A percentile compares a stretch with the other conserved stretches of the same genome.
phyloP scores from a whole-genome alignment of 2,329 filamentous ascomycete genomes.

The Ceratocystis ficicola region DNA sequence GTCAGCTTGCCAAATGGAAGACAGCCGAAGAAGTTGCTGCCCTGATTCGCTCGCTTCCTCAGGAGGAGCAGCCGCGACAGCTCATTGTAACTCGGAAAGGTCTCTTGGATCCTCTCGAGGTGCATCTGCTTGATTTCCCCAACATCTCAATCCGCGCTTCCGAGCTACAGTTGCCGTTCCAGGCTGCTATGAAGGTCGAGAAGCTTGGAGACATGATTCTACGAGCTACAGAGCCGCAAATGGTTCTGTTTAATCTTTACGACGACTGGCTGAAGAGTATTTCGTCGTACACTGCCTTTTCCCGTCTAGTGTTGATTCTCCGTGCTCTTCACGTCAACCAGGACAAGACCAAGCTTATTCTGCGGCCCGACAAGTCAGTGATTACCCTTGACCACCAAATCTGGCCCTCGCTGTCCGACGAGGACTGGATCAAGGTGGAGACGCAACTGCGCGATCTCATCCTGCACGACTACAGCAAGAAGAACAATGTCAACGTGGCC shows the following conservation, averaged over 20 bases:
- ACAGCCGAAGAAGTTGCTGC: slow-evolving; percentile 99
- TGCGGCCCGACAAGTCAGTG: slow-evolving; percentile 93
- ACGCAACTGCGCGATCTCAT: slow-evolving; percentile 90
- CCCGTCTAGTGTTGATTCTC: slow-evolving; percentile 81
- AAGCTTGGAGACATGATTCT: slow-evolving; percentile 99
- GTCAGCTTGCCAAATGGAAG: slow-evolving; percentile 98
- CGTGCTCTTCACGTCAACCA: slow-evolving; percentile 94
- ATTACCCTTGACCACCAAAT: slow-evolving; percentile 99
- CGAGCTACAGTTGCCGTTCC: slow-evolving; percentile 93
- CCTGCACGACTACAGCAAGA: slow-evolving; percentile 97
- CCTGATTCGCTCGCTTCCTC: slow-evolving; percentile 83
- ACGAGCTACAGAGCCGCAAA: slow-evolving; percentile 95
- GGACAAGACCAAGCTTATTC: slow-evolving; percentile 92
- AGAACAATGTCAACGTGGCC: slow-evolving; percentile 98
- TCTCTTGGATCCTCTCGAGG: slow-evolving; percentile 89
- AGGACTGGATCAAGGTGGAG: slow-evolving; percentile 99
- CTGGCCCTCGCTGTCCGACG: slow-evolving; percentile 86
- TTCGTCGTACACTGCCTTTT: slow-evolving; percentile 97
- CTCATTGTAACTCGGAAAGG: slow-evolving; percentile 97
- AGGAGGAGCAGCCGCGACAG: slow-evolving; percentile 97
- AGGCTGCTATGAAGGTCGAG: slow-evolving; percentile 99
- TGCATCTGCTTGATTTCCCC: slow-evolving; percentile 93
- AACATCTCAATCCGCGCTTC: slow-evolving; percentile 98
- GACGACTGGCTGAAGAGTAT: slow-evolving; percentile 99
- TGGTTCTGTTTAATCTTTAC: slow-evolving; percentile 98